Conservation (phyloP, 31 red algal species). For the Endocladia muricata region DNA sequence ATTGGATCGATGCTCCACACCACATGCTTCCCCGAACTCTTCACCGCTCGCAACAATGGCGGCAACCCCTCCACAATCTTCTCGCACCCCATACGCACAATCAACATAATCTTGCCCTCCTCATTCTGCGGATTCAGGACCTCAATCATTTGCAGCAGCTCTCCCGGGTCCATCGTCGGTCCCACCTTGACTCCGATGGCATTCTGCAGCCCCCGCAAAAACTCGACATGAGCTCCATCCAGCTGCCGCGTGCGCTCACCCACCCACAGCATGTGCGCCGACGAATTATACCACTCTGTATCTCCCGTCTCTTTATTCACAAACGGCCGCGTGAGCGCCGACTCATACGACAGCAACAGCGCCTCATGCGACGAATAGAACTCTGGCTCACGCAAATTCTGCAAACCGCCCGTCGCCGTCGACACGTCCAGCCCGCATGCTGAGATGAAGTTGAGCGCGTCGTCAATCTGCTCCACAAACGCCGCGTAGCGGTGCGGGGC, state of each 20-base stretch:
- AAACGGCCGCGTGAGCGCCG: slow-evolving; percentile 56
- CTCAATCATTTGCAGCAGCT: slow-evolving; percentile 64
- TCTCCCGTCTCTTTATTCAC: neutral
- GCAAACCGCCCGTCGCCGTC: slow-evolving; percentile 32
- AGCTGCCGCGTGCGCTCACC: slow-evolving; percentile 92
- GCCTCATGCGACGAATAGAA: slow-evolving; percentile 87
- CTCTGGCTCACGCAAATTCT: slow-evolving; percentile 69
- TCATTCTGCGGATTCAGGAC: slow-evolving; percentile 81
- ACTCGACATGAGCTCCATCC: slow-evolving; percentile 91
- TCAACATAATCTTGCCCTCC: slow-evolving; percentile 76
- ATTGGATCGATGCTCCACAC: slow-evolving; percentile 96
- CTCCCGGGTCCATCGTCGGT: slow-evolving; percentile 41
- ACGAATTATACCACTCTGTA: slow-evolving; percentile 54
- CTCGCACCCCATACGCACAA: slow-evolving; percentile 81
- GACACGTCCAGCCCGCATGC: slow-evolving; percentile 73
- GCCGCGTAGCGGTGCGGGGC: slow-evolving; percentile 35
- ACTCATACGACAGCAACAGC: slow-evolving; percentile 73
- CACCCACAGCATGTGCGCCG: slow-evolving; percentile 86
- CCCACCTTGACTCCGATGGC: slow-evolving; percentile 83
- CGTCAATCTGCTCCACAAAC: slow-evolving; percentile 77
- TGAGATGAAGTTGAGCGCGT: slow-evolving; percentile 65
- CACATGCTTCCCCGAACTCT: slow-evolving; percentile 56
- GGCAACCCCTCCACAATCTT: slow-evolving; percentile 70
- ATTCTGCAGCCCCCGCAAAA: slow-evolving; percentile 81
- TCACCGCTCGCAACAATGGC: slow-evolving; percentile 70